These are phyloP conservation scores for Avena insularis DNA, from an alignment of 176 grass and related monocot genomes.

Conservation along the genomic window DNA sequence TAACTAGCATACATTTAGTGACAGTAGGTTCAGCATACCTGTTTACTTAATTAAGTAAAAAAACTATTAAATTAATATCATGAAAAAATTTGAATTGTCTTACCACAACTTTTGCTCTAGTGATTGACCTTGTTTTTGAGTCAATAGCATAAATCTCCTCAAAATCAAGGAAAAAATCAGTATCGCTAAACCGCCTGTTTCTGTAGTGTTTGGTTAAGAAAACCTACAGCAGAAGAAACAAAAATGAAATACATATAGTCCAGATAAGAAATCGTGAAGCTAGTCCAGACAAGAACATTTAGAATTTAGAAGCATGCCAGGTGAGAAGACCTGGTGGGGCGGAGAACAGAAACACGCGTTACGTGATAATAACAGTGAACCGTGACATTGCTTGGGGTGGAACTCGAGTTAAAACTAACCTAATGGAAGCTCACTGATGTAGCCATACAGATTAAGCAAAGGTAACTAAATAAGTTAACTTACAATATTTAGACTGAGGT, in stretches of 20 bases:
- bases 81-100: constrained; percentile 10
- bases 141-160: constrained; percentile 98
- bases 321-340: constrained; percentile 17
- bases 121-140: constrained; percentile 88
- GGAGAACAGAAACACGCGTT: neutral
- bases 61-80: neutral
- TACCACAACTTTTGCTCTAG: constrained; percentile 92
- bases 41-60: constrained; percentile 3
- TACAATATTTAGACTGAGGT: constrained; percentile 2
- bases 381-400: constrained; percentile 4
- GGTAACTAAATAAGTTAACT: neutral
- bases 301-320: neutral
- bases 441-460: neutral
- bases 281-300: neutral
- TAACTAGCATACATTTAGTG: neutral
- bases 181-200: constrained; percentile 73
- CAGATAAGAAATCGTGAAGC: constrained; percentile 7
- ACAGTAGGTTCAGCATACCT: neutral
- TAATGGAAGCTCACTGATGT: neutral
- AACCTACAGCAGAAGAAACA: constrained; percentile 57
- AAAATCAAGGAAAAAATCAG: constrained; percentile 93
- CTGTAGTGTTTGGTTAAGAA: constrained; percentile 96
- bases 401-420: neutral
- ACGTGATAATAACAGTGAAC: neutral
- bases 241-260: constrained; percentile 9